phyloP scores from a whole-genome alignment of 2,329 filamentous ascomycete genomes.

The Herpotrichia juniperi region DNA sequence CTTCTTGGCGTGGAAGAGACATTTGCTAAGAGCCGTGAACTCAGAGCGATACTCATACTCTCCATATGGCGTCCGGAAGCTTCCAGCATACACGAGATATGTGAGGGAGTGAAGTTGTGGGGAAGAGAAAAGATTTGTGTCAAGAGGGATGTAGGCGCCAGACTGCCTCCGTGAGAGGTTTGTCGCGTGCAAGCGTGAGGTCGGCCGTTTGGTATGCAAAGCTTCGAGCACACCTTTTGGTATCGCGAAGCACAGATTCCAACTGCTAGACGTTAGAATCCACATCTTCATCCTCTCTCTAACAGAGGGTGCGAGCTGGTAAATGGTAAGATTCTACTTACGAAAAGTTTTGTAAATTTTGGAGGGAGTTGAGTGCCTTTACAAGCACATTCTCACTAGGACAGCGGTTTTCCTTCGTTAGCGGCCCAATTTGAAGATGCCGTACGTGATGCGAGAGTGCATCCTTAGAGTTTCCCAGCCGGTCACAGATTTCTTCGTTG shows the following conservation, averaged over 20 bases:
- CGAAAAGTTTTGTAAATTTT: conserved; percentile 1
- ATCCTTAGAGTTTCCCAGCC: conserved; percentile 4
- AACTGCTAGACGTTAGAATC: neutral
- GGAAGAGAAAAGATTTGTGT: conserved; percentile 2
- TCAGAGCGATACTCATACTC: neutral
- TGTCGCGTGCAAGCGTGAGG: neutral
- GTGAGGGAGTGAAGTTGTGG: conserved; percentile 6
- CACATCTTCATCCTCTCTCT: neutral
- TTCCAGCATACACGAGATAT: neutral
- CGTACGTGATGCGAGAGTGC: neutral
- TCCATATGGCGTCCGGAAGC: neutral
- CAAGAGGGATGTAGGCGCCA: conserved; percentile 1
- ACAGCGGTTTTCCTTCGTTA: neutral
- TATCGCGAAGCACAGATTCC: conserved; percentile 3
- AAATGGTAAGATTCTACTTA: neutral
- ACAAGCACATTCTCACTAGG: neutral
- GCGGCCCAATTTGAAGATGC: neutral
- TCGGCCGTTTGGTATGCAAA: neutral
- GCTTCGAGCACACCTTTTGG: neutral
- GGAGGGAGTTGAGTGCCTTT: neutral
- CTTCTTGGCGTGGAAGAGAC: neutral
- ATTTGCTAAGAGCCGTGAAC: neutral
- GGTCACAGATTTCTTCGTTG: neutral
- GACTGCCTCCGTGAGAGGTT: neutral
- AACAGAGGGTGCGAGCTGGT: neutral